Conservation (phyloP, 768 basidiomycete genomes). For the Lepiota brunneoincarnata region DNA sequence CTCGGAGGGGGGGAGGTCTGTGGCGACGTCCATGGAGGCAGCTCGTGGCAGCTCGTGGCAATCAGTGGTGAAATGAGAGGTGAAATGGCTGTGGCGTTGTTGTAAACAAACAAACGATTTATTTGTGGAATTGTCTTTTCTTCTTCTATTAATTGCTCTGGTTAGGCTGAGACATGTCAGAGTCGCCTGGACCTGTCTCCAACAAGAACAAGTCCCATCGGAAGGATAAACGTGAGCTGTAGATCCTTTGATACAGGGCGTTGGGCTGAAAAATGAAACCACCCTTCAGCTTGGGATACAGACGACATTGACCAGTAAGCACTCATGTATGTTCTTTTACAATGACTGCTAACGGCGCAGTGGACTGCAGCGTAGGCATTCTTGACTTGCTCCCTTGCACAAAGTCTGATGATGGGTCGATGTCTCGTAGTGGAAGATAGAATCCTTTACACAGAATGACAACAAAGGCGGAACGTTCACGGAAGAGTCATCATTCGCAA, state of each 20-base stretch:
- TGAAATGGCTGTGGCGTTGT: neutral
- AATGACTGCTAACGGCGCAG: neutral
- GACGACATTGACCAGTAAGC: slow-evolving; percentile 98
- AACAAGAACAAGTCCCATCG: slow-evolving; percentile 89
- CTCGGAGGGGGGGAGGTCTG: slow-evolving; percentile 26
- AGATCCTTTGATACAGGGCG: neutral
- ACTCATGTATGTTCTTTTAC: neutral
- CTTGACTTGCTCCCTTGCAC: neutral
- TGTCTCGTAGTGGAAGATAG: slow-evolving; percentile 76
- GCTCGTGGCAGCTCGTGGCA: slow-evolving; percentile 5
- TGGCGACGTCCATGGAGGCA: slow-evolving; percentile 45
- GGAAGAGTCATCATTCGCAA: slow-evolving; percentile 97
- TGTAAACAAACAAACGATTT: slow-evolving; percentile 7
- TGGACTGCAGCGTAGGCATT: slow-evolving; percentile 43
- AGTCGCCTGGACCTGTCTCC: slow-evolving; percentile 41
- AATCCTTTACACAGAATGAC: slow-evolving; percentile 70
- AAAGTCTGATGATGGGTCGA: neutral
- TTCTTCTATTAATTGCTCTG: neutral
- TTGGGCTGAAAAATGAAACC: slow-evolving; percentile 14
- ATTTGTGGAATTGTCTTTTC: slow-evolving; percentile 9
- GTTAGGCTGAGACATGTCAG: slow-evolving; percentile 33
- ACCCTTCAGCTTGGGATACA: slow-evolving; percentile 88
- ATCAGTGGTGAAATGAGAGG: slow-evolving; percentile 5
- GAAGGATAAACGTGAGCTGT: slow-evolving; percentile 87
- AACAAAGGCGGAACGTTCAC: slow-evolving; percentile 82